Percentiles rank a stretch among this genome's conserved stretches.
Evolutionary conservation across 306 rosid species (phyloP).

Genomic region (Vigna mungo): DNA sequence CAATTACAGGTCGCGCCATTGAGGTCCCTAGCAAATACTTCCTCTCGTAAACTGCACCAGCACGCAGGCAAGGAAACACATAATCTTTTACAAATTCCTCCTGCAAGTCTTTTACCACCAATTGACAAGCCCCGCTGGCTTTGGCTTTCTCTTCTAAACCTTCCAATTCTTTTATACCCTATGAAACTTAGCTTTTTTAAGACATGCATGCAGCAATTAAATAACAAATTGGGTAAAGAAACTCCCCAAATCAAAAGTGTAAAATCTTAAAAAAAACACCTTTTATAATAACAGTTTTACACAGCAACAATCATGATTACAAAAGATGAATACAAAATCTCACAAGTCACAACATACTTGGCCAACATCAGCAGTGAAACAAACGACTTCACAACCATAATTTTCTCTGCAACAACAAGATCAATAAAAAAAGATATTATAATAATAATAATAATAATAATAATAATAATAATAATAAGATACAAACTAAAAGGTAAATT

Average conservation of each 20-base stretch:
- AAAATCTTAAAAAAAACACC: conserved; percentile 21
- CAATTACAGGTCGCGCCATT: conserved; percentile 98
- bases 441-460: conserved; percentile 15
- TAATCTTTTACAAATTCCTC: conserved; percentile 89
- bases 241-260: conserved; percentile 15
- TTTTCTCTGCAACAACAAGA: conserved; percentile 81
- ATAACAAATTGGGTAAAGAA: background rate
- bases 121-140: conserved; percentile 93
- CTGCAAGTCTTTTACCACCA: conserved; percentile 84
- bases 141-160: conserved; percentile 93
- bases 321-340: conserved; percentile 29
- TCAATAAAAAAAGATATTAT: conserved; percentile 22
- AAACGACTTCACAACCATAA: conserved; percentile 94
- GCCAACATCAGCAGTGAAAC: conserved; percentile 99
- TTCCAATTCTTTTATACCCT: conserved; percentile 89
- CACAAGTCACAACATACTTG: conserved; percentile 63
- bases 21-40: conserved; percentile 95
- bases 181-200: conserved; percentile 23
- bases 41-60: conserved; percentile 95
- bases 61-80: conserved; percentile 88
- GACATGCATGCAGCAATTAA: conserved; percentile 7
- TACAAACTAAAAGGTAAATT: conserved; percentile 14
- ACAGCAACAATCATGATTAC: conserved; percentile 3
- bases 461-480: conserved; percentile 16
- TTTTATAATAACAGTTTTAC: background rate